These are phyloP conservation scores for Syzygium malaccense DNA, from an alignment of 441 rosid genomes.

Conservation along the genomic window DNA sequence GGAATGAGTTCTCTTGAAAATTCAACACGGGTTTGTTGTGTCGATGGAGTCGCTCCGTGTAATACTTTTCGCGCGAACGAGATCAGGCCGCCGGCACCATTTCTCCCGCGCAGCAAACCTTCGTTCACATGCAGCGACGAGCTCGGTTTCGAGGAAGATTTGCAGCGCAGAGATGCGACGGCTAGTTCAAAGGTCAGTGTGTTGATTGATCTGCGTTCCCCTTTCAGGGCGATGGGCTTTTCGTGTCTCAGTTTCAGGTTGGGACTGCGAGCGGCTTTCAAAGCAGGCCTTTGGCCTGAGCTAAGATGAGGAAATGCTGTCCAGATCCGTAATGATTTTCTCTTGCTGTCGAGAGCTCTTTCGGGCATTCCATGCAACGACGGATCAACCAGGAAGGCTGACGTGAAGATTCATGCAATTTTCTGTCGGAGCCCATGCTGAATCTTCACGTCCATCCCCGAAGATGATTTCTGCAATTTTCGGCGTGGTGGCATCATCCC, in stretches of 20 bases:
- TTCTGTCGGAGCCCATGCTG: too few species aligned
- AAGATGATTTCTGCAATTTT: neutral
- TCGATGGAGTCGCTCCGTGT: neutral
- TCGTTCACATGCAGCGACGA: neutral
- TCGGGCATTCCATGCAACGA: neutral
- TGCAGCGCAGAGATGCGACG: neutral
- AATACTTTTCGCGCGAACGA: neutral
- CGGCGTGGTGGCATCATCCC: neutral
- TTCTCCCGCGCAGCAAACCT: conserved; percentile 31
- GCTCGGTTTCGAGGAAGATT: neutral
- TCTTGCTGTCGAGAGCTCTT: neutral
- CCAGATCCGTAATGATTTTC: neutral
- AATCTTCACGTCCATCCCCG: neutral
- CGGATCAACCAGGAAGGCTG: neutral
- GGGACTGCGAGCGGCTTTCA: neutral
- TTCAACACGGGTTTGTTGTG: neutral
- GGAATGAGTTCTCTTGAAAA: neutral
- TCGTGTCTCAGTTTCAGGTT: neutral
- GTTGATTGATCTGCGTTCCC: neutral
- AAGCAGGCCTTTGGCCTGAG: neutral
- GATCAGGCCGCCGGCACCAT: conserved; percentile 24
- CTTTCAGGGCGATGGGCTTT: neutral
- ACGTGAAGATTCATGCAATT: neutral
- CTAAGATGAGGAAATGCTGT: neutral
- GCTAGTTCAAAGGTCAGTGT: neutral